Evolutionary conservation across 306 rosid genomes (phyloP).

Genomic region (Herpetospermum pedunculosum): DNA sequence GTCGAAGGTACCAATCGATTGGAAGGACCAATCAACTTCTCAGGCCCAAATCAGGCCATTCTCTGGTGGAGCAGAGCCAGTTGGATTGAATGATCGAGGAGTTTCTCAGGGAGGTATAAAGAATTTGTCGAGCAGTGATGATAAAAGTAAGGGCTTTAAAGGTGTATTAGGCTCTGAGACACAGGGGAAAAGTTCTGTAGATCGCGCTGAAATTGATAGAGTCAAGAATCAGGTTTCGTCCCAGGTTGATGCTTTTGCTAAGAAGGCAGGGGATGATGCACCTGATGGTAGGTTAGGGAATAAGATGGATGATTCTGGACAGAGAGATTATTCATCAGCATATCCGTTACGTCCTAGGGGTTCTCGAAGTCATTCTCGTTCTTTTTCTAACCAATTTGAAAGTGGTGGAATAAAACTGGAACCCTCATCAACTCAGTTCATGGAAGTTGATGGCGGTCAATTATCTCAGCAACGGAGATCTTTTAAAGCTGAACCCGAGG

Average conservation of each 20-base stretch:
- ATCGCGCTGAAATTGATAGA: conserved; percentile 21
- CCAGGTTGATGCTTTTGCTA: conserved; percentile 18
- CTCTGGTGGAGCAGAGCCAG: conserved; percentile 19
- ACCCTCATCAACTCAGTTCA: conserved; percentile 21
- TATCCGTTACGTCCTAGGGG: conserved; percentile 34
- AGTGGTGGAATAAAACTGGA: conserved; percentile 48
- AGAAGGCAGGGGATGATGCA: conserved; percentile 23
- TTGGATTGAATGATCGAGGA: conserved; percentile 34
- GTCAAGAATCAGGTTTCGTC: conserved; percentile 17
- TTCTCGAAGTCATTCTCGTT: conserved; percentile 54
- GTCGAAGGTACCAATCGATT: conserved; percentile 15
- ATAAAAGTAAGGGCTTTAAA: conserved; percentile 22
- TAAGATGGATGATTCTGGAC: conserved; percentile 31
- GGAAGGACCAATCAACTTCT: conserved; percentile 32
- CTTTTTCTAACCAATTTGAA: conserved; percentile 67
- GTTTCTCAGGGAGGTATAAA: conserved; percentile 27
- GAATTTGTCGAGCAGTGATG: conserved; percentile 22
- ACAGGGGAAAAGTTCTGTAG: conserved; percentile 14
- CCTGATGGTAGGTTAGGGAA: conserved; percentile 30
- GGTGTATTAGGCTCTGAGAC: conserved; percentile 25
- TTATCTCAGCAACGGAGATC: conserved; percentile 37
- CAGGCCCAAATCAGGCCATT: conserved; percentile 16
- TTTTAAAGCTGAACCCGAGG: conserved; percentile 25
- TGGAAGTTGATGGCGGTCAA: conserved; percentile 31
- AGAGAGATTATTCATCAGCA: conserved; percentile 30